Evolutionary conservation across 2,329 filamentous ascomycete species (phyloP).

Genomic region (Penicillium sp.): DNA sequence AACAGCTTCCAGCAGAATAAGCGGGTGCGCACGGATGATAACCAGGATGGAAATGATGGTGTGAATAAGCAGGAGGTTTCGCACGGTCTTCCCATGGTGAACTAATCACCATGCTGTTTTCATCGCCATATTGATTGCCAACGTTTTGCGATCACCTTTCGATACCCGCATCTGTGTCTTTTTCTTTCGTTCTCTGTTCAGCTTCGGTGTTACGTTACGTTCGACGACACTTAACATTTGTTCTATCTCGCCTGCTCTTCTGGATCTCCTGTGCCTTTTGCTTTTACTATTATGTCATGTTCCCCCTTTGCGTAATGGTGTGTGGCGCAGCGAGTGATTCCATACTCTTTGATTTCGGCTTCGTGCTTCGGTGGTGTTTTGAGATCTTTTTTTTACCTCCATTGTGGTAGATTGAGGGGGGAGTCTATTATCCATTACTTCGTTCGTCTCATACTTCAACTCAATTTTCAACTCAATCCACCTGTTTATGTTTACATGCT

Average conservation of each 20-base stretch:
- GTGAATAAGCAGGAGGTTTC: constrained; percentile 30
- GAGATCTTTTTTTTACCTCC: constrained; percentile 2
- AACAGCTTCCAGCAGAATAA: constrained; percentile 35
- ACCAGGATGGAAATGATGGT: constrained; percentile 24
- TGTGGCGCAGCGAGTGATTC: constrained; percentile 20
- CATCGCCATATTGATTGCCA: constrained; percentile 6
- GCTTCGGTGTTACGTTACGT: constrained; percentile 4
- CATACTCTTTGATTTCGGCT: constrained; percentile 2
- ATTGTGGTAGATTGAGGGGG: not conserved
- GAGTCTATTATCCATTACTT: not conserved
- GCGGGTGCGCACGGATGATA: constrained; percentile 34
- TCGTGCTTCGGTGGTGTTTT: constrained; percentile 19
- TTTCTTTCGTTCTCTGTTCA: not conserved
- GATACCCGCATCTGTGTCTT: constrained; percentile 11
- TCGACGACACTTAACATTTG: not conserved
- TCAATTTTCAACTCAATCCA: not conserved
- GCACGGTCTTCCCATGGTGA: constrained; percentile 30
- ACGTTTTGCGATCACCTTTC: constrained; percentile 8
- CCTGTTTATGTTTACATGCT: not conserved
- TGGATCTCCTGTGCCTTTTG: constrained; percentile 2
- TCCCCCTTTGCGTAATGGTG: constrained; percentile 16
- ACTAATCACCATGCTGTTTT: not conserved
- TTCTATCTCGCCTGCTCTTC: constrained; percentile 2
- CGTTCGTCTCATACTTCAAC: constrained; percentile 3
- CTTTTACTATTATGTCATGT: not conserved